Evolutionary conservation across 2,329 filamentous ascomycete genomes (phyloP).

Genomic region (Aspergillus tubingensis): DNA sequence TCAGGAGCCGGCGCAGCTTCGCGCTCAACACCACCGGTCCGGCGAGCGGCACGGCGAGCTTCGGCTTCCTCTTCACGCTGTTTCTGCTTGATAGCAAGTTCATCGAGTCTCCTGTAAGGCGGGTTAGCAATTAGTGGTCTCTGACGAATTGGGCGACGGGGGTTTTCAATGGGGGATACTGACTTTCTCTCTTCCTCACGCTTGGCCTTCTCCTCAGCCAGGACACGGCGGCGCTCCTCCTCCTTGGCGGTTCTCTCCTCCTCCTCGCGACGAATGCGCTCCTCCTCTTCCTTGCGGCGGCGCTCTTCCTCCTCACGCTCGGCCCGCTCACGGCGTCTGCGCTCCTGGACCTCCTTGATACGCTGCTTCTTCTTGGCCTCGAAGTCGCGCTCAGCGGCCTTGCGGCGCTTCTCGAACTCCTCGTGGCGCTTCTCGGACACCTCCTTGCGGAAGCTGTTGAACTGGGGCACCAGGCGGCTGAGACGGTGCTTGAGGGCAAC

Average conservation of each 20-base stretch:
- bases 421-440: constrained; percentile 86
- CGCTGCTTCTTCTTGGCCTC: constrained; percentile 87
- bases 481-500: constrained; percentile 93
- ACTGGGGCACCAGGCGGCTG: constrained; percentile 76
- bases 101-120: constrained; percentile 59
- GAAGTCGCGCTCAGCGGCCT: constrained; percentile 86
- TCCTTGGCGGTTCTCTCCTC: constrained; percentile 79
- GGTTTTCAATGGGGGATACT: constrained; percentile 30
- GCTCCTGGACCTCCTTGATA: constrained; percentile 84
- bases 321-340: constrained; percentile 76
- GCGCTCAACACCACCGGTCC: constrained; percentile 50
- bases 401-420: constrained; percentile 93
- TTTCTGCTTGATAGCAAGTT: constrained; percentile 66
- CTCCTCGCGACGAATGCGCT: constrained; percentile 76
- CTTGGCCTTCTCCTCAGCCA: constrained; percentile 69
- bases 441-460: constrained; percentile 78
- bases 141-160: background rate
- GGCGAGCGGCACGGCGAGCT: constrained; percentile 69
- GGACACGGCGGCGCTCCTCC: constrained; percentile 73
- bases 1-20: constrained; percentile 35
- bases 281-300: constrained; percentile 77
- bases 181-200: constrained; percentile 62
- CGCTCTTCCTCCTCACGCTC: constrained; percentile 84
- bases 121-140: constrained; percentile 35
- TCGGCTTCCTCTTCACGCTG: constrained; percentile 87